These are phyloP conservation scores for Eucalyptus tenuipes DNA, from an alignment of 345 rosid genomes.

Conservation along the genomic window DNA sequence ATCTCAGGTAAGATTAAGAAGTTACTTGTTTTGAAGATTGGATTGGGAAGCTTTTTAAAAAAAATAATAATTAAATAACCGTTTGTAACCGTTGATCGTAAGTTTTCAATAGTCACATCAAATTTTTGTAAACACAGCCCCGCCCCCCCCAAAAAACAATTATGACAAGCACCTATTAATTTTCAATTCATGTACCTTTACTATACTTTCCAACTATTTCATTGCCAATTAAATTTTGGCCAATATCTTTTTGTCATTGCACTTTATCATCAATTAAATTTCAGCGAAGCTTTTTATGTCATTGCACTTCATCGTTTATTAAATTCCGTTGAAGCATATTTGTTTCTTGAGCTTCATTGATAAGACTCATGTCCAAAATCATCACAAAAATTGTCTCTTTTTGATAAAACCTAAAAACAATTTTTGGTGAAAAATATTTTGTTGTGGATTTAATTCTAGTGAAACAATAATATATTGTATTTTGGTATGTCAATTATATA, in stretches of 20 bases:
- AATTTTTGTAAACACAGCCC: background rate
- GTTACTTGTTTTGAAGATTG: background rate
- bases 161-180: background rate
- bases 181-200: too few species aligned
- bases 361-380: background rate
- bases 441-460: rapidly evolving
- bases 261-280: background rate
- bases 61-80: too few species aligned
- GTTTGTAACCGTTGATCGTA: rapidly evolving
- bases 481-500: background rate
- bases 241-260: background rate
- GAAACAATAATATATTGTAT: too few species aligned
- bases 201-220: background rate
- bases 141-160: rapidly evolving
- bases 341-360: background rate
- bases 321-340: background rate
- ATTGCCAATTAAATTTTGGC: background rate
- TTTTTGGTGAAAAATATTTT: background rate
- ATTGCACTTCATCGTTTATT: background rate
- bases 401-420: too few species aligned
- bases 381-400: rapidly evolving
- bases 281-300: too few species aligned
- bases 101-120: background rate
- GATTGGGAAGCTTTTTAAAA: background rate
- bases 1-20: rapidly evolving